Percentiles rank a stretch among this genome's conserved stretches.
These are phyloP conservation scores for Fusarium pseudoanthophilum DNA, from an alignment of 2,329 filamentous ascomycete genomes.

Conservation along the genomic window DNA sequence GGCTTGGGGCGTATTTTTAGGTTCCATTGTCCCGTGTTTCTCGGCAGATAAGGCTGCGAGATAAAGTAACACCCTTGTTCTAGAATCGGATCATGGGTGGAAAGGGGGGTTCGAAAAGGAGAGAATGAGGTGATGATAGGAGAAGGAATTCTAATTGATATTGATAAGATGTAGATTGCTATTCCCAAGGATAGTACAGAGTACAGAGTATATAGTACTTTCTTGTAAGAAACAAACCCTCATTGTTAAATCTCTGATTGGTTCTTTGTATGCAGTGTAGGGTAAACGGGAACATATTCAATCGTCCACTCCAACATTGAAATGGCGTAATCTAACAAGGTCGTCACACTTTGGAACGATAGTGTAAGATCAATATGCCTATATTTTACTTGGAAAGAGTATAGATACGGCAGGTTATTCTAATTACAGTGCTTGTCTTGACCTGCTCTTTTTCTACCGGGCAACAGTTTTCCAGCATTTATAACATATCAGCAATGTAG, in stretches of 20 bases:
- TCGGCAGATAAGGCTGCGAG: background rate
- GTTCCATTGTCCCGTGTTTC: background rate
- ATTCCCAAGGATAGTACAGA: background rate
- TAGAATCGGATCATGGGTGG: background rate
- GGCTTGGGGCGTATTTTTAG: background rate
- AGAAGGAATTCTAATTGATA: background rate
- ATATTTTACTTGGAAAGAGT: background rate
- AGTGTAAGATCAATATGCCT: background rate
- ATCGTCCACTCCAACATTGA: background rate
- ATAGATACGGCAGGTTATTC: background rate
- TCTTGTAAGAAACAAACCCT: background rate
- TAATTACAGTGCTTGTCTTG: background rate
- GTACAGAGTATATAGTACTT: background rate
- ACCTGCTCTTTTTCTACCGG: background rate
- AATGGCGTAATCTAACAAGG: background rate
- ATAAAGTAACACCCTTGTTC: conserved; percentile 2
- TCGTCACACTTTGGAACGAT: background rate
- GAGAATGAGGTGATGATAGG: background rate
- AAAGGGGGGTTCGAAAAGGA: background rate
- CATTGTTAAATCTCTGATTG: background rate
- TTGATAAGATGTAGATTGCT: background rate
- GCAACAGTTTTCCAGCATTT: too few species aligned
- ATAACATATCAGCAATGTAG: too few species aligned
- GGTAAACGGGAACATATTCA: background rate
- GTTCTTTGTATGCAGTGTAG: rapidly evolving